Base-by-base conservation (phyloP, 768 basidiomycete genomes). In the Lactifluus pinguis region DNA sequence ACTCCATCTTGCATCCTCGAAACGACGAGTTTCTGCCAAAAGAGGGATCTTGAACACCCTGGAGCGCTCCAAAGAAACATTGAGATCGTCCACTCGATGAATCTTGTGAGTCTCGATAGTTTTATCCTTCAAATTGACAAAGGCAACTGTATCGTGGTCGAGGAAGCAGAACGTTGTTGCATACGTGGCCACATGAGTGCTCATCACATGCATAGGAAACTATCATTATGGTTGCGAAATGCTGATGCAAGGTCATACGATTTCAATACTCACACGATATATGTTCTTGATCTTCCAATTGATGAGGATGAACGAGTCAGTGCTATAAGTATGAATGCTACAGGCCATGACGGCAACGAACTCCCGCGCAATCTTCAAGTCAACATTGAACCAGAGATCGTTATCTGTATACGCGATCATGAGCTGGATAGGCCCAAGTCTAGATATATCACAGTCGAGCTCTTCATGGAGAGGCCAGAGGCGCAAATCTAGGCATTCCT, bases 301-400 rank as follows among this genome's bases (percentile, higher is more conserved):
- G 4, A 55, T 15, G 10, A 55, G 44, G 32, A 34, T 6, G 32
- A 34, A 34, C 32, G 32, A 6, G 5, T 34, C 32, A 34, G 5
- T 6, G 32, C 2, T 25, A 25, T 25, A 1, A 34, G 32, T 1
- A 34, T 34, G 32, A 34, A 34, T 34, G 25, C 47, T 36, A 8
- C 55, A 38, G 0, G 21, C 25, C 55, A 56, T 56, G 34, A 56
- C 21, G 10, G 34, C 47, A 3, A 56, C 15, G 39, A 56, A 49
- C 8, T 56, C 55, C 17, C 55, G 45, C 17, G 21, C 55, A 21
- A 56, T 56, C 55, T 56, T 56, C 55, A 56, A 49, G 9, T 56
- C 55, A 25, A 49, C 47, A 15, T 39, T 15, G 13, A 11, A n/a
- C 17, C 34, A 38, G 25, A 25, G 25, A 25, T 25, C 25, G 9